These are phyloP conservation scores for Vigna radiata DNA, from an alignment of 306 rosid species.

Conservation along the genomic window DNA sequence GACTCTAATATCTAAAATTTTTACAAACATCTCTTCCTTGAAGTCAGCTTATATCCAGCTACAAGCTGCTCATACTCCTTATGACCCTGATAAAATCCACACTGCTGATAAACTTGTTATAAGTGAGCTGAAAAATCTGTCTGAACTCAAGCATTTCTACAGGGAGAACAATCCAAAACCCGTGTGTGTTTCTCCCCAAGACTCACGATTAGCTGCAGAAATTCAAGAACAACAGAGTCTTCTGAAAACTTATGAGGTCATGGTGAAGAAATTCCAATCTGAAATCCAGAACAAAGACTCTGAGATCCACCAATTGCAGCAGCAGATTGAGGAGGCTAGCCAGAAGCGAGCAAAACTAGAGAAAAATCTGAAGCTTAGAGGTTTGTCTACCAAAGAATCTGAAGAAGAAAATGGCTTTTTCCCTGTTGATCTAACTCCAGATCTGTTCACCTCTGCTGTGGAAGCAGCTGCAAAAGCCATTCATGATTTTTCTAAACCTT, in stretches of 20 bases:
- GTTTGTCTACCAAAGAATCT: constrained; percentile 86
- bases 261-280: constrained; percentile 99
- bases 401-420: constrained; percentile 76
- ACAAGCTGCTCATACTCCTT: constrained; percentile 99
- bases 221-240: constrained; percentile 98
- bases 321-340: constrained; percentile 94
- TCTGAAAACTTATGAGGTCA: constrained; percentile 95
- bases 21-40: constrained; percentile 84
- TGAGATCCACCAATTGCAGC: constrained; percentile 87
- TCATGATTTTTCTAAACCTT: constrained; percentile 96
- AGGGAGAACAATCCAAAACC: constrained; percentile 98
- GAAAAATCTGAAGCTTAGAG: constrained; percentile 95
- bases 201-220: constrained; percentile 99
- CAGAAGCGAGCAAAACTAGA: constrained; percentile 83
- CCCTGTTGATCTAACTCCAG: constrained; percentile 82
- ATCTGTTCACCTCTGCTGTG: constrained; percentile 78
- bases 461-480: constrained; percentile 91
- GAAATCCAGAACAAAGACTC: constrained; percentile 98
- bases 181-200: constrained; percentile 89
- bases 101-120: constrained; percentile 91
- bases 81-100: constrained; percentile 96
- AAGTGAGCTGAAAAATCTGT: constrained; percentile 86
- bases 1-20: constrained; percentile 76
- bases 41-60: constrained; percentile 96
- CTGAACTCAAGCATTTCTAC: constrained; percentile 96